A percentile compares a stretch with the other conserved stretches of the same genome.
These are phyloP conservation scores for Megacollybia marginata DNA, from an alignment of 768 basidiomycete genomes.

Conservation along the genomic window DNA sequence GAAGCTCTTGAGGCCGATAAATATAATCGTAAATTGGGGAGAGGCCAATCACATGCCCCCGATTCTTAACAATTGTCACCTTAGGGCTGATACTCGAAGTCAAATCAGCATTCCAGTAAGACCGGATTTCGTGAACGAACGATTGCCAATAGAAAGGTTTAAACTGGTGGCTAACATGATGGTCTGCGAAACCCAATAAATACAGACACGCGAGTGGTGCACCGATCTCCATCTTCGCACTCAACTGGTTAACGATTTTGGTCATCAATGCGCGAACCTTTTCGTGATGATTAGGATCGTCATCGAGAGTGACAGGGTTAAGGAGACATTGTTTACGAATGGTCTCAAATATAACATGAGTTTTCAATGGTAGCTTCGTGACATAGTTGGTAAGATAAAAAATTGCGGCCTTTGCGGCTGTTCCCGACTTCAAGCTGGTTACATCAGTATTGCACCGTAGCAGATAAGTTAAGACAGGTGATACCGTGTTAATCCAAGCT, in stretches of 20 bases:
- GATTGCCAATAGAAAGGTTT: too few species aligned
- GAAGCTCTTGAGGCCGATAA: too few species aligned
- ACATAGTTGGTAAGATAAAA: conserved; percentile 22
- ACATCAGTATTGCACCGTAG: conserved; percentile 19
- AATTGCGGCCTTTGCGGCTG: conserved; percentile 14
- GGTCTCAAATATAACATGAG: conserved; percentile 16
- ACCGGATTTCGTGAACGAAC: too few species aligned
- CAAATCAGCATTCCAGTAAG: too few species aligned
- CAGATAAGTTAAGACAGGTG: conserved; percentile 14
- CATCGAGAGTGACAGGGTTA: conserved; percentile 10
- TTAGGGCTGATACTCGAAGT: too few species aligned
- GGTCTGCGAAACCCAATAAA: too few species aligned
- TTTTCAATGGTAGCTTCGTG: conserved; percentile 16
- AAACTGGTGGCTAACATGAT: too few species aligned
- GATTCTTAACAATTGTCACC: too few species aligned
- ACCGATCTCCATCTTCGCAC: too few species aligned
- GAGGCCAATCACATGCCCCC: neutral
- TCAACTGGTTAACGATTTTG: conserved; percentile 15
- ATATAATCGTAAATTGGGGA: too few species aligned
- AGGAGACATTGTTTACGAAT: conserved; percentile 5
- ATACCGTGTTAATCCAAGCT: conserved; percentile 18
- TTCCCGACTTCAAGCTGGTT: conserved; percentile 14
- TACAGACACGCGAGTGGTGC: too few species aligned
- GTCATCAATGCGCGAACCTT: conserved; percentile 10
- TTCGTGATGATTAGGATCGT: conserved; percentile 7